A percentile compares a stretch with the other conserved stretches of the same genome.
These are phyloP conservation scores for Mucor circinelloides DNA, from an alignment of 371 early-diverging fungal genomes.

Conservation along the genomic window DNA sequence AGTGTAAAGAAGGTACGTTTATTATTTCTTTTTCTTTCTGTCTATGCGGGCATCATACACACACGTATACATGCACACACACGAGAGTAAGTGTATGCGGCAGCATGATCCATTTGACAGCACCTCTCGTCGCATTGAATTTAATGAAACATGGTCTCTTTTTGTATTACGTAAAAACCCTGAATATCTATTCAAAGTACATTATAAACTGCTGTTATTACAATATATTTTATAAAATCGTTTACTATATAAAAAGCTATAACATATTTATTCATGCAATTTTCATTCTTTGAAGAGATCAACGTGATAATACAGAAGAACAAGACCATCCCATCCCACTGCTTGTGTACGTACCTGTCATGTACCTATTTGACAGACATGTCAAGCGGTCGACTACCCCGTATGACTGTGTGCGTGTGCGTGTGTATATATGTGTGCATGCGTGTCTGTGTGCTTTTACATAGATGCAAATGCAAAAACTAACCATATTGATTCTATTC, in stretches of 20 bases:
- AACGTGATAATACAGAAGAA: no score
- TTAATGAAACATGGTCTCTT: background rate
- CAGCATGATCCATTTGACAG: background rate
- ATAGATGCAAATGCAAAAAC: background rate
- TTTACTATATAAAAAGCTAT: background rate
- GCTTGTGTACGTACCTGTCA: no score
- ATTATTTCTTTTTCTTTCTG: background rate
- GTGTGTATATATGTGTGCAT: background rate
- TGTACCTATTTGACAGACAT: background rate
- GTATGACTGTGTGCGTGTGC: background rate
- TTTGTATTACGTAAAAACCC: background rate
- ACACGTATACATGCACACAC: background rate
- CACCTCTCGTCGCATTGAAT: background rate
- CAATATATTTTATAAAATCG: background rate
- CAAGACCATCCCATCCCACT: no score
- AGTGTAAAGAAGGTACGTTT: conserved; percentile 34
- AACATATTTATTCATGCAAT: background rate
- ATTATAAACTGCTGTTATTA: background rate
- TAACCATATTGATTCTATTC: background rate
- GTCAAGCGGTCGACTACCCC: background rate
- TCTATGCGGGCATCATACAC: background rate
- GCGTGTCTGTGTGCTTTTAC: background rate
- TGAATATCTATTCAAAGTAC: background rate
- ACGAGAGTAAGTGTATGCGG: background rate
- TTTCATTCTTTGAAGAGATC: background rate